These are phyloP conservation scores for Fusarium metavorans DNA, from an alignment of 2,329 filamentous ascomycete genomes.

Conservation along the genomic window DNA sequence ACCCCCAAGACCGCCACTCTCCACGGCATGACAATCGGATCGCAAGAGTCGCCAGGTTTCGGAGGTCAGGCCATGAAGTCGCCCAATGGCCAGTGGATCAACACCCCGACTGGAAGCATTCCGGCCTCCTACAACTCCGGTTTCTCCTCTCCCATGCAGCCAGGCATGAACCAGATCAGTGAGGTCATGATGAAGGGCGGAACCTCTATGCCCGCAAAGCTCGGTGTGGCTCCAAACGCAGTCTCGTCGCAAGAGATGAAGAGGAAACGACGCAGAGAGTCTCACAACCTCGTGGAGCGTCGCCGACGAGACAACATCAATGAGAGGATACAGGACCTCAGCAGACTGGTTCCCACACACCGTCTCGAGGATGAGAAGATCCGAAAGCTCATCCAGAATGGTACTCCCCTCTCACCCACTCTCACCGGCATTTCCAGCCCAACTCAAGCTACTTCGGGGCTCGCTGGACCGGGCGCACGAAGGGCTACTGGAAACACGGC, in stretches of 20 bases:
- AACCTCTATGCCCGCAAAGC: slow-evolving; percentile 90
- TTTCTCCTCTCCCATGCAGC: slow-evolving; percentile 83
- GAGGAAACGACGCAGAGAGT: slow-evolving; percentile 89
- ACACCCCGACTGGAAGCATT: slow-evolving; percentile 81
- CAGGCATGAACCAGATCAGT: slow-evolving; percentile 80
- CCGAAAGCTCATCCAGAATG: slow-evolving; percentile 92
- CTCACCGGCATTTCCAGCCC: slow-evolving; percentile 77
- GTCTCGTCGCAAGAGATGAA: slow-evolving; percentile 93
- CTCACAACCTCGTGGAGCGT: slow-evolving; percentile 96
- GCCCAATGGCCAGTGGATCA: slow-evolving; percentile 89
- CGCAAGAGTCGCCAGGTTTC: slow-evolving; percentile 77
- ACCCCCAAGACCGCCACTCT: slow-evolving; percentile 88
- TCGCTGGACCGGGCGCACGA: slow-evolving; percentile 86
- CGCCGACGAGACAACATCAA: slow-evolving; percentile 98
- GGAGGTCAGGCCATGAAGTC: slow-evolving; percentile 87
- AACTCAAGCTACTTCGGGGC: slow-evolving; percentile 84
- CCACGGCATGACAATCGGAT: slow-evolving; percentile 75
- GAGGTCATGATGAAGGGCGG: slow-evolving; percentile 91
- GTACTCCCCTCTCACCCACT: slow-evolving; percentile 87
- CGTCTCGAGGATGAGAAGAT: slow-evolving; percentile 97
- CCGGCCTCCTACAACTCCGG: slow-evolving; percentile 91
- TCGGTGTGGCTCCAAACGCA: slow-evolving; percentile 65
- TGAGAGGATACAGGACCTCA: slow-evolving; percentile 96
- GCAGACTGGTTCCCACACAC: slow-evolving; percentile 90
- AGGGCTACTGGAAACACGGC: slow-evolving; percentile 77